phyloP scores from a whole-genome alignment of 148 eudicot genomes.

The Amaranthus hypochondriacus region DNA sequence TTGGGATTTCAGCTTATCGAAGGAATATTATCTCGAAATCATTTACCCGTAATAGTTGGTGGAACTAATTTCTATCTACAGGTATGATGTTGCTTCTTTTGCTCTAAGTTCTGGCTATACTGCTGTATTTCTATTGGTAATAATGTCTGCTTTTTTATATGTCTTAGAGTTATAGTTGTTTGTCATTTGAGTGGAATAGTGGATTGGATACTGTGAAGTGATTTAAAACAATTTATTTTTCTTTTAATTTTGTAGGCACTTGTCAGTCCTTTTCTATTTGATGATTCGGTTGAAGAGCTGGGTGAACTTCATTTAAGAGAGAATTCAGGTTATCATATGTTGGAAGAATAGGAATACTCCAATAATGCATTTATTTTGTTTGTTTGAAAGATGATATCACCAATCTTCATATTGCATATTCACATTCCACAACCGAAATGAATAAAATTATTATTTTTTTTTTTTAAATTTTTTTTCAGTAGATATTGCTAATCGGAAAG shows the following conservation, averaged over 20 bases:
- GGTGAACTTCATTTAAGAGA: conserved; percentile 35
- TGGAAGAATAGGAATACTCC: not conserved
- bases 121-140: not conserved
- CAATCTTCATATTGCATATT: not conserved
- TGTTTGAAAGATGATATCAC: not conserved
- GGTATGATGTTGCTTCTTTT: conserved; percentile 35
- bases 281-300: conserved; percentile 53
- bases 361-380: not conserved
- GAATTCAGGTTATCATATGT: conserved; percentile 32
- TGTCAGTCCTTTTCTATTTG: conserved; percentile 72
- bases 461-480: not conserved
- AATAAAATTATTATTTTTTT: not conserved
- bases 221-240: not conserved
- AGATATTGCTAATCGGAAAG: conserved; percentile 29
- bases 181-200: too few species aligned
- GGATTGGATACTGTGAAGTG: too few species aligned
- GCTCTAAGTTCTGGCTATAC: not conserved
- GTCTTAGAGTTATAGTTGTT: too few species aligned
- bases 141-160: not conserved
- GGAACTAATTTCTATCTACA: conserved; percentile 97
- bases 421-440: not conserved
- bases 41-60: conserved; percentile 82
- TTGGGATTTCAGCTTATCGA: conserved; percentile 60
- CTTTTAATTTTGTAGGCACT: conserved; percentile 58
- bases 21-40: conserved; percentile 58